Percentiles rank a stretch among this genome's conserved stretches.
These are phyloP conservation scores for Penicillium sp. DNA, from an alignment of 2,329 filamentous ascomycete genomes.

Conservation along the genomic window DNA sequence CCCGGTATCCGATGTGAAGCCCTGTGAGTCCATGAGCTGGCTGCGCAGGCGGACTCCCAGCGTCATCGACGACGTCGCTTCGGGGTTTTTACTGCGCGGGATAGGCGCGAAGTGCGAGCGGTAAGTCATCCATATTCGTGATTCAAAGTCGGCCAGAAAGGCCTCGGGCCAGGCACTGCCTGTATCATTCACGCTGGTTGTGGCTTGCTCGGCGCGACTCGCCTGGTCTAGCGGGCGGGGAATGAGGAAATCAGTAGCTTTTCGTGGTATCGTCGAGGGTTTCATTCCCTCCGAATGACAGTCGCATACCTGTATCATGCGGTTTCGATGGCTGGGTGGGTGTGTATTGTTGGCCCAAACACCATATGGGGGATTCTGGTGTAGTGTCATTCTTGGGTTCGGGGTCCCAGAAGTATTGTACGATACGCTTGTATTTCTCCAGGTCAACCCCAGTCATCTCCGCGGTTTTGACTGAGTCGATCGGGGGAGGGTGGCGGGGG, in stretches of 20 bases:
- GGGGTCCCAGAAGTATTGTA: conserved; percentile 92
- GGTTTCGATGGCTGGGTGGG: conserved; percentile 21
- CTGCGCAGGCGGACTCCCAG: conserved; percentile 82
- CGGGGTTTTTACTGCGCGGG: conserved; percentile 73
- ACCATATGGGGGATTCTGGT: conserved; percentile 77
- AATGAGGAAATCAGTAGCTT: neutral
- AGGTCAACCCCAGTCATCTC: conserved; percentile 71
- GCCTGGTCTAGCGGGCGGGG: neutral
- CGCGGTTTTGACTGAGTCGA: conserved; percentile 1
- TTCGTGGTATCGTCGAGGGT: neutral
- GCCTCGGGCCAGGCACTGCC: conserved; percentile 73
- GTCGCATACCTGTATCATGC: conserved; percentile 8
- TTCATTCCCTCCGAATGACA: neutral
- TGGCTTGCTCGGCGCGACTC: neutral
- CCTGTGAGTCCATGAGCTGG: conserved; percentile 74
- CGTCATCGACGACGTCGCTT: conserved; percentile 72
- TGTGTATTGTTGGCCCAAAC: conserved; percentile 67
- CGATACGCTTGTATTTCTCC: conserved; percentile 76
- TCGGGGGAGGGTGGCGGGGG: conserved; percentile 7
- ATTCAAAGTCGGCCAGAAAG: conserved; percentile 92
- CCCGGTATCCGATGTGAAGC: conserved; percentile 90
- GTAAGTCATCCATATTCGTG: conserved; percentile 95
- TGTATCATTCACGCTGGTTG: conserved; percentile 12
- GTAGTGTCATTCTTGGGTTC: conserved; percentile 77
- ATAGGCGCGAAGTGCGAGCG: conserved; percentile 84